A percentile compares a stretch with the other conserved stretches of the same genome.
These are phyloP conservation scores for Wickerhamomyces ciferrii DNA, from an alignment of 805 yeast genomes.

Conservation along the genomic window DNA sequence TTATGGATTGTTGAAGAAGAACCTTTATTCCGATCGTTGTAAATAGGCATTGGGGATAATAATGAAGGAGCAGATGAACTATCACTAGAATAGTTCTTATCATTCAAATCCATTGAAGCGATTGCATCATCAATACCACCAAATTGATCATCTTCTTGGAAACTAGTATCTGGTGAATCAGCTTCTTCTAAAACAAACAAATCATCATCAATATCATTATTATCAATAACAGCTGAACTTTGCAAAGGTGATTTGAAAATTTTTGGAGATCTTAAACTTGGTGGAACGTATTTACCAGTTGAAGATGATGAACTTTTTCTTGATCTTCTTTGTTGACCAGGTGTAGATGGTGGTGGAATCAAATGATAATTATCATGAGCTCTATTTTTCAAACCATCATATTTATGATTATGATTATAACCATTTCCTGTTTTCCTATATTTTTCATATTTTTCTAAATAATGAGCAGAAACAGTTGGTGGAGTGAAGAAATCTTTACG, in stretches of 20 bases:
- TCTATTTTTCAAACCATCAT: slow-evolving; percentile 11
- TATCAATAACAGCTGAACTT: slow-evolving; percentile 12
- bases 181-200: slow-evolving; percentile 34
- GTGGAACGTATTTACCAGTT: slow-evolving; percentile 65
- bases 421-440: slow-evolving; percentile 19
- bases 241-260: slow-evolving; percentile 17
- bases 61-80: slow-evolving; percentile 22
- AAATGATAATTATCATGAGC: slow-evolving; percentile 5
- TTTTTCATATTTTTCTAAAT: slow-evolving; percentile 58
- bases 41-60: slow-evolving; percentile 6
- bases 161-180: slow-evolving; percentile 8
- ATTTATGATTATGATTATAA: slow-evolving; percentile 8
- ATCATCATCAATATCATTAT: slow-evolving; percentile 28
- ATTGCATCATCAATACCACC: background rate
- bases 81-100: slow-evolving; percentile 10
- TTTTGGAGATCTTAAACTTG: slow-evolving; percentile 54
- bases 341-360: slow-evolving; percentile 1
- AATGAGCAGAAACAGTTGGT: slow-evolving; percentile 63
- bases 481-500: slow-evolving; percentile 79
- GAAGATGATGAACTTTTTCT: slow-evolving; percentile 23
- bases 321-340: background rate
- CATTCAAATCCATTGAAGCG: slow-evolving; percentile 10
- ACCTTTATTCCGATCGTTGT: background rate
- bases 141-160: background rate
- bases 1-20: background rate